These are phyloP conservation scores for Candida buenavistaensis DNA, from an alignment of 1,139 yeast genomes.

Conservation along the genomic window DNA sequence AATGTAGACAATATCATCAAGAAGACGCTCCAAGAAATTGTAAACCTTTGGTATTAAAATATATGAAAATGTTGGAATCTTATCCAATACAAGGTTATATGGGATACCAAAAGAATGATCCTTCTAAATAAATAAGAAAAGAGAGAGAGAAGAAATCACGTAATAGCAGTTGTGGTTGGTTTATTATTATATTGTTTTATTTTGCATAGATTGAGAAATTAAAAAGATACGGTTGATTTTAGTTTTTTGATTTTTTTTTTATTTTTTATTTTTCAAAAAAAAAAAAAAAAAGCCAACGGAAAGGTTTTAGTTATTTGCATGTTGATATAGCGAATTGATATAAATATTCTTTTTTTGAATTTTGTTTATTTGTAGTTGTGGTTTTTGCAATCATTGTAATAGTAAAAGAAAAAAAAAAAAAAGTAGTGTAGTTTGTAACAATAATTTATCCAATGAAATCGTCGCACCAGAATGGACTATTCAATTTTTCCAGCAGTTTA, in stretches of 20 bases:
- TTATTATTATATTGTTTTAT: no score
- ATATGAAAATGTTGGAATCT: slow-evolving; percentile 72
- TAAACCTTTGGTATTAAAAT: slow-evolving; percentile 64
- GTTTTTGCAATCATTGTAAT: slow-evolving; percentile 4
- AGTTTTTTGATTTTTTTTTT: no score
- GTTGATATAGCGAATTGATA: no score
- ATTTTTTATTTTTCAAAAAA: no score
- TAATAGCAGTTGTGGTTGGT: no score
- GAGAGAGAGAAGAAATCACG: no score
- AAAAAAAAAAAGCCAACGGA: no score
- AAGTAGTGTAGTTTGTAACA: neutral
- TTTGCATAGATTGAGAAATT: no score
- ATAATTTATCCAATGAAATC: slow-evolving; percentile 12
- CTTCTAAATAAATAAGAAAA: slow-evolving; percentile 46
- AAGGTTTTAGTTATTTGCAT: no score
- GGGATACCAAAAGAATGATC: slow-evolving; percentile 86
- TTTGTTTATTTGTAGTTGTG: neutral
- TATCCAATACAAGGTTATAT: slow-evolving; percentile 70
- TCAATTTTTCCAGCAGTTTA: no score
- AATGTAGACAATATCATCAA: slow-evolving; percentile 73
- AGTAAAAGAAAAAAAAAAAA: neutral
- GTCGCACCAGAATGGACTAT: neutral
- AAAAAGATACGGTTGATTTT: no score
- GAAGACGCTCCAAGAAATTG: slow-evolving; percentile 76
- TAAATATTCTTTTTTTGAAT: no score